Evolutionary conservation across 1,284 basidiomycete genomes (phyloP).

Genomic region (Malassezia sp.): DNA sequence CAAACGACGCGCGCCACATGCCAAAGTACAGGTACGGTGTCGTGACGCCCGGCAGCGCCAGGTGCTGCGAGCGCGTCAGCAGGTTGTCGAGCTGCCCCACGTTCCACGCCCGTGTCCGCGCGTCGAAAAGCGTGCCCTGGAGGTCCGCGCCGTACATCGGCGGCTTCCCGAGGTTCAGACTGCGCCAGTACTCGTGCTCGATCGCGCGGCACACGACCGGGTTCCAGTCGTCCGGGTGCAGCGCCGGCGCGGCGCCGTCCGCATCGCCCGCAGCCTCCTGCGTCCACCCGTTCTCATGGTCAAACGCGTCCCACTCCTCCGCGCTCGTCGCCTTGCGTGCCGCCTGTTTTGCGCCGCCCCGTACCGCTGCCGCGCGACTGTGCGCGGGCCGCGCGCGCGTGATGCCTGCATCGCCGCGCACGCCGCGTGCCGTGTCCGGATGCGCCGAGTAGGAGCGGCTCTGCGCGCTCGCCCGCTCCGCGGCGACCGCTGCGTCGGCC

Average conservation of each 20-base stretch:
- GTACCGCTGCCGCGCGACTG: conserved; percentile 2
- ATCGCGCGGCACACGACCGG: conserved; percentile 61
- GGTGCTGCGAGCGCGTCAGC: conserved; percentile 61
- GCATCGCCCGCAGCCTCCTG: conserved; percentile 28
- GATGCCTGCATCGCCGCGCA: conserved; percentile 7
- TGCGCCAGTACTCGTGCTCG: conserved; percentile 84
- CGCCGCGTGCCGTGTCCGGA: neutral
- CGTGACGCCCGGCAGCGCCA: conserved; percentile 77
- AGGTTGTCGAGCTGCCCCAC: conserved; percentile 79
- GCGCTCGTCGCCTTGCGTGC: conserved; percentile 15
- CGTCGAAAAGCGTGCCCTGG: conserved; percentile 73
- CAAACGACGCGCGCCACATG: conserved; percentile 94
- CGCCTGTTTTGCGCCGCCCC: neutral
- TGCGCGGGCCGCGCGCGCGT: conserved; percentile 14
- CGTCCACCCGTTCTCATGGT: conserved; percentile 34
- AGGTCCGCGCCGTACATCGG: conserved; percentile 95
- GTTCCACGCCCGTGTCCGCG: conserved; percentile 75
- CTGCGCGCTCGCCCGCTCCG: conserved; percentile 11
- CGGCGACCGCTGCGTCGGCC: conserved; percentile 25
- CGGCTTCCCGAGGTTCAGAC: conserved; percentile 72
- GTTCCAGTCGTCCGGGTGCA: conserved; percentile 26
- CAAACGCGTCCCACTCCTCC: conserved; percentile 37
- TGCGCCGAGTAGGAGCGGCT: conserved; percentile 5
- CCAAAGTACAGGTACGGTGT: conserved; percentile 96
- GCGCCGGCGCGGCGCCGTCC: conserved; percentile 12